Evolutionary conservation across 176 grass and related monocot species (phyloP).

Genomic region (Thalia dealbata): DNA sequence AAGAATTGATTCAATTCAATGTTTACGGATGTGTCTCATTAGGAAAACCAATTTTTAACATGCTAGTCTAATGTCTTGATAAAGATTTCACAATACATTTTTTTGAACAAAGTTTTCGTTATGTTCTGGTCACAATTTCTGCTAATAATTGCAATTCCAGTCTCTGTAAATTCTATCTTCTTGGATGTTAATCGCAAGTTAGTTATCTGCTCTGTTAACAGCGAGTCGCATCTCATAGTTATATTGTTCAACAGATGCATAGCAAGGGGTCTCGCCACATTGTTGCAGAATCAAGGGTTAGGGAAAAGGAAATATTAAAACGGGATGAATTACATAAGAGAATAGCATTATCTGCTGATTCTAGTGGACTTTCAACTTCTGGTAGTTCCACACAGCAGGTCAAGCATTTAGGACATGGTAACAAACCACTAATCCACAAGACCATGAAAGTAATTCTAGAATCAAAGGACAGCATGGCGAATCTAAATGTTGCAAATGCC

Average conservation of each 20-base stretch:
- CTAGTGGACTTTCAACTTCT: conserved; percentile 20
- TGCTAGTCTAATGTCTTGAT: too few species aligned
- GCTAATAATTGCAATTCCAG: background rate
- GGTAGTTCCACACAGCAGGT: conserved; percentile 4
- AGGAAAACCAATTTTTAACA: too few species aligned
- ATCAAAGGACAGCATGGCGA: conserved; percentile 32
- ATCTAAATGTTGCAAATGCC: conserved; percentile 24
- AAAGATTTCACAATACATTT: too few species aligned
- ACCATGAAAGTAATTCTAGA: conserved; percentile 46
- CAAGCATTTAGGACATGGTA: conserved; percentile 14
- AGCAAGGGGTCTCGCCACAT: conserved; percentile 64
- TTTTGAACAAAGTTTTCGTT: too few species aligned
- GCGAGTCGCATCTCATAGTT: conserved; percentile 4
- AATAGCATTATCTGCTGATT: conserved; percentile 43
- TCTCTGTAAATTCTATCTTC: background rate
- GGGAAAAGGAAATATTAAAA: conserved; percentile 42
- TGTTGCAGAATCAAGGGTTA: conserved; percentile 39
- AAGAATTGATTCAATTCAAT: too few species aligned
- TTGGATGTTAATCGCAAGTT: background rate
- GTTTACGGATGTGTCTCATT: too few species aligned
- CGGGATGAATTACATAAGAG: conserved; percentile 55
- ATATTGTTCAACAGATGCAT: conserved; percentile 55
- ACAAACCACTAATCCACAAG: conserved; percentile 51
- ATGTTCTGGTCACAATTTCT: too few species aligned
- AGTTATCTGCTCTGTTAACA: background rate